A percentile compares a stretch with the other conserved stretches of the same genome.
Evolutionary conservation across 805 yeast species (phyloP).

Genomic region (Teunomyces pallodes): DNA sequence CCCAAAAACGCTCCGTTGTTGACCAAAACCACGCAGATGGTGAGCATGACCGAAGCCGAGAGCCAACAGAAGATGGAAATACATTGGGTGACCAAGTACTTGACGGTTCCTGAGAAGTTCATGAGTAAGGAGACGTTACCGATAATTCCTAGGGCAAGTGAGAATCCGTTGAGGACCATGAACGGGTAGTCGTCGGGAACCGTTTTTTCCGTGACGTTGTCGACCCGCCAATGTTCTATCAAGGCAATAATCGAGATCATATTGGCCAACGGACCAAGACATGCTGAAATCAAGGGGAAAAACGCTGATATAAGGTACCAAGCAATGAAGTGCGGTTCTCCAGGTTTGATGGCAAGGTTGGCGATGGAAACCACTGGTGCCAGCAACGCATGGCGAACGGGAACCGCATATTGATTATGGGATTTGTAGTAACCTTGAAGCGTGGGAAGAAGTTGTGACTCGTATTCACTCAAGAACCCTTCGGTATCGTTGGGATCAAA

Average conservation of each 20-base stretch:
- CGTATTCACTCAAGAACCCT: background rate
- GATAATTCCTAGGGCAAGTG: slow-evolving; percentile 60
- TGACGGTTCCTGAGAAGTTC: slow-evolving; percentile 60
- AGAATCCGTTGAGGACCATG: slow-evolving; percentile 56
- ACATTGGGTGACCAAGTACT: slow-evolving; percentile 59
- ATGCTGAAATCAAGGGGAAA: slow-evolving; percentile 74
- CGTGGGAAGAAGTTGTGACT: background rate
- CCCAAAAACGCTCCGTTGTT: slow-evolving; percentile 24
- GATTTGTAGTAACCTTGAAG: background rate
- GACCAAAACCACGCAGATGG: slow-evolving; percentile 36
- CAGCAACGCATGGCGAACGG: slow-evolving; percentile 27
- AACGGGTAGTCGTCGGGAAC: slow-evolving; percentile 42
- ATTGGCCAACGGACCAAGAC: slow-evolving; percentile 76
- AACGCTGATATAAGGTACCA: slow-evolving; percentile 72
- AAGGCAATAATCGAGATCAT: slow-evolving; percentile 70
- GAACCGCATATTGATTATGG: slow-evolving; percentile 9
- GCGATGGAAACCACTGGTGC: slow-evolving; percentile 33
- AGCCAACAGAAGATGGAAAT: slow-evolving; percentile 66
- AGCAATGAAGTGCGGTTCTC: slow-evolving; percentile 31
- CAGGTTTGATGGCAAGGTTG: slow-evolving; percentile 33
- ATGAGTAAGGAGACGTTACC: slow-evolving; percentile 70
- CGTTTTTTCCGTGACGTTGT: slow-evolving; percentile 18
- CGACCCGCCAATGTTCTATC: slow-evolving; percentile 62
- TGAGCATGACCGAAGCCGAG: slow-evolving; percentile 52
- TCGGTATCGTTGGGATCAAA: slow-evolving; percentile 4